Conservation (phyloP, 371 early-diverging fungal genomes). For the Entomophthora muscae region DNA sequence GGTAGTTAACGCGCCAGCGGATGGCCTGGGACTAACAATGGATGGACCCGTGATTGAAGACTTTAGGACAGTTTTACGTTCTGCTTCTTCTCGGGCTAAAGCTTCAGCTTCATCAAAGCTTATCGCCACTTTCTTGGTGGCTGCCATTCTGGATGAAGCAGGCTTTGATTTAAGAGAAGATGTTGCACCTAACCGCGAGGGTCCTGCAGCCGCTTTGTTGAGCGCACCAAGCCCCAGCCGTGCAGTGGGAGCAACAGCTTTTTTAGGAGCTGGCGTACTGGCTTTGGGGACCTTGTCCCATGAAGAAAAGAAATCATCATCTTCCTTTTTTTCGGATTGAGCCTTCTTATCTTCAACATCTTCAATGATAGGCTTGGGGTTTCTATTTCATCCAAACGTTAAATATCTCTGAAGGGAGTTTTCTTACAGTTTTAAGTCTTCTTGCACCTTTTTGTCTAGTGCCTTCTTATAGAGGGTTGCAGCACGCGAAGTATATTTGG, state of each 20-base stretch:
- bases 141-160: neutral
- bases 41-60: neutral
- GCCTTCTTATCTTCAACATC: neutral
- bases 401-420: too few relatives aligned
- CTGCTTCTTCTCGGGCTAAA: conserved; percentile 69
- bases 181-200: neutral
- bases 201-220: neutral
- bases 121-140: conserved; percentile 25
- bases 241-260: neutral
- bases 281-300: neutral
- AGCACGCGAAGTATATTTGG: conserved; percentile 95
- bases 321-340: neutral
- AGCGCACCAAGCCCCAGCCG: neutral
- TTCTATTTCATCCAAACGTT: too few relatives aligned
- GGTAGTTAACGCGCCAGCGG: neutral
- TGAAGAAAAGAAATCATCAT: conserved; percentile 8
- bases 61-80: conserved; percentile 10
- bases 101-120: conserved; percentile 89
- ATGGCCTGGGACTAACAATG: neutral
- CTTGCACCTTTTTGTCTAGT: conserved; percentile 96
- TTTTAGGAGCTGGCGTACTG: neutral
- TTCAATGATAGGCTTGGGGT: neutral
- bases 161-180: neutral
- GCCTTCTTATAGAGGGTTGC: conserved; percentile 92
- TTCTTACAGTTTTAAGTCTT: conserved; percentile 26